phyloP scores from a whole-genome alignment of 257 asterid genomes.

The Linaria vulgaris region DNA sequence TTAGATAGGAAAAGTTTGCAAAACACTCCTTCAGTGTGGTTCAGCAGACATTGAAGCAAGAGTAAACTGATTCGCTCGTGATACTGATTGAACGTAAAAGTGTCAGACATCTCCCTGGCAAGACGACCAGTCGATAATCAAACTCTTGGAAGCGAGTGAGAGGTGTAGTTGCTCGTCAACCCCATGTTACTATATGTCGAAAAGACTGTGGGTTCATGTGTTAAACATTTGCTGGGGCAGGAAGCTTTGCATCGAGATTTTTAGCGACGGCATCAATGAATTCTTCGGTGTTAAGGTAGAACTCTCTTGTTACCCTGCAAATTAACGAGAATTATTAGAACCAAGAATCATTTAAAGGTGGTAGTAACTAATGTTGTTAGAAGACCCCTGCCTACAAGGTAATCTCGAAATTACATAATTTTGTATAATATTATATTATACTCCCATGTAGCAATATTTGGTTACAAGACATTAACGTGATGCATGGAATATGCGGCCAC shows the following conservation, averaged over 20 bases:
- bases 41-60: too few species aligned
- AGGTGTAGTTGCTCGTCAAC: background rate
- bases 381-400: background rate
- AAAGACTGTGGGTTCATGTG: slow-evolving; percentile 11
- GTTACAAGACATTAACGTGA: too few species aligned
- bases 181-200: background rate
- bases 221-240: slow-evolving; percentile 35
- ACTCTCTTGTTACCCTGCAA: slow-evolving; percentile 79
- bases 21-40: too few species aligned
- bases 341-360: background rate
- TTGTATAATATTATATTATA: background rate
- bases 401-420: background rate
- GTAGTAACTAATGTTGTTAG: background rate
- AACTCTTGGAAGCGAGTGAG: too few species aligned
- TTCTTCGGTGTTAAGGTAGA: slow-evolving; percentile 74
- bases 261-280: slow-evolving; percentile 74
- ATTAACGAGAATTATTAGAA: background rate
- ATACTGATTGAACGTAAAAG: too few species aligned
- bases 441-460: too few species aligned
- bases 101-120: too few species aligned
- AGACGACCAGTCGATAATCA: too few species aligned
- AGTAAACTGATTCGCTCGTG: too few species aligned
- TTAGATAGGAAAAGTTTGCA: too few species aligned
- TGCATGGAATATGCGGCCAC: too few species aligned
- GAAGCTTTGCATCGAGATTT: slow-evolving; percentile 55